Percentiles rank a stretch among this genome's conserved stretches.
Evolutionary conservation across 2,329 filamentous ascomycete species (phyloP).

Genomic region (Fusarium burgessii): DNA sequence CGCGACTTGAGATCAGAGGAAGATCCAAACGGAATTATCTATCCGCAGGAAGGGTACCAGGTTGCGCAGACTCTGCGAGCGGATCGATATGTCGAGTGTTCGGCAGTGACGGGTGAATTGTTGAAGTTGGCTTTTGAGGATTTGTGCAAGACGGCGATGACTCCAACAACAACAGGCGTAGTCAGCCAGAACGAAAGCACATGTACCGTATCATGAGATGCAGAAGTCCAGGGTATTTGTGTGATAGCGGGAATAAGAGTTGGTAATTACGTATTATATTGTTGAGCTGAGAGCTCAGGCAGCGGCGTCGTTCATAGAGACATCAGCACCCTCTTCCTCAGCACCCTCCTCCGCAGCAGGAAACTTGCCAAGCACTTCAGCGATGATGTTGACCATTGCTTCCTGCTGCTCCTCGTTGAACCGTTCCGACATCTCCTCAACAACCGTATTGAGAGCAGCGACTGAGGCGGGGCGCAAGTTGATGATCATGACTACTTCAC

Average conservation of each 20-base stretch:
- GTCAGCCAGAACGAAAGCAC: slow-evolving; percentile 68
- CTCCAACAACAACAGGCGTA: slow-evolving; percentile 58
- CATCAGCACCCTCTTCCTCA: slow-evolving; percentile 49
- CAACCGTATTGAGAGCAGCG: slow-evolving; percentile 69
- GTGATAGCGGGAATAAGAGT: neutral
- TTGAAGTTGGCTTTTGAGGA: slow-evolving; percentile 70
- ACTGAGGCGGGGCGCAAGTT: slow-evolving; percentile 71
- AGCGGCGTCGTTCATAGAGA: slow-evolving; percentile 54
- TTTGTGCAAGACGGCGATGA: slow-evolving; percentile 67
- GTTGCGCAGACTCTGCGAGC: slow-evolving; percentile 68
- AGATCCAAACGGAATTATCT: slow-evolving; percentile 70
- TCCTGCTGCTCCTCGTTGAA: slow-evolving; percentile 70
- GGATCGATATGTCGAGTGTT: slow-evolving; percentile 74
- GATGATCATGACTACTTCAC: slow-evolving; percentile 75
- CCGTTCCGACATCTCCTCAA: slow-evolving; percentile 73
- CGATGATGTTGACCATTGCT: slow-evolving; percentile 67
- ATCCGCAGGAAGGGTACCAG: slow-evolving; percentile 70
- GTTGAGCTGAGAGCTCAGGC: slow-evolving; percentile 37
- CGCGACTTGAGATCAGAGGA: slow-evolving; percentile 68
- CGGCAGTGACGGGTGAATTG: slow-evolving; percentile 70
- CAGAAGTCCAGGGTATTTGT: neutral
- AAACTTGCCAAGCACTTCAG: slow-evolving; percentile 68
- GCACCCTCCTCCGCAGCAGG: slow-evolving; percentile 46
- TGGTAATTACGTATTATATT: slow-evolving; percentile 7
- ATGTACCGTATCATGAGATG: slow-evolving; percentile 62